phyloP scores from a whole-genome alignment of 176 grass and related monocot genomes.

The Canna indica region DNA sequence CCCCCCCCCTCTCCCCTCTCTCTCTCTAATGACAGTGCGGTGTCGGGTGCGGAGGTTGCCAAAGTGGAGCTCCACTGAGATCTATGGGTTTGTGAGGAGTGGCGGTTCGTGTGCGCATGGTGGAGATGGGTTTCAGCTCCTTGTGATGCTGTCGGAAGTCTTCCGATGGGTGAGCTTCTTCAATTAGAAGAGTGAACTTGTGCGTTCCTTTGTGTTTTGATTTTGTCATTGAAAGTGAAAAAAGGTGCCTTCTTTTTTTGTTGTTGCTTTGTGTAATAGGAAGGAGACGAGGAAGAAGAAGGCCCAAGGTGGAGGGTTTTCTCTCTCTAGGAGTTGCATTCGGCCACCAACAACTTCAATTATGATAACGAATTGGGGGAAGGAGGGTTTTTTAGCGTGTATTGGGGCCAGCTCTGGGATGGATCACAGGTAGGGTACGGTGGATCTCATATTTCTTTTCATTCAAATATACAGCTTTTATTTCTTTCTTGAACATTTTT shows the following conservation, averaged over 20 bases:
- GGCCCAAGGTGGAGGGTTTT: constrained; percentile 58
- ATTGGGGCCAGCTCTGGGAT: constrained; percentile 95
- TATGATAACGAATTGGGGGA: constrained; percentile 93
- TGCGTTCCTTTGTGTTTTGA: not conserved
- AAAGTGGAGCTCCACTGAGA: not conserved
- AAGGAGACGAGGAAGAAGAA: constrained; percentile 46
- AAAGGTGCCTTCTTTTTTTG: constrained; percentile 3
- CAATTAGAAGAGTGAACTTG: not conserved
- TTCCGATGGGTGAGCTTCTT: not conserved
- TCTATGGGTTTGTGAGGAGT: too few species aligned
- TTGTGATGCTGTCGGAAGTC: not conserved
- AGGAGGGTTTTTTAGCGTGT: constrained; percentile 84
- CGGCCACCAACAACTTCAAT: constrained; percentile 83
- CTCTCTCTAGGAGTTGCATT: constrained; percentile 73
- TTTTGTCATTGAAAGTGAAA: not conserved
- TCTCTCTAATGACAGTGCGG: not conserved
- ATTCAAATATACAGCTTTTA: not conserved
- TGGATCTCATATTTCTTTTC: constrained; percentile 2
- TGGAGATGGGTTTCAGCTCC: not conserved
- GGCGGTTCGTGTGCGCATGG: not conserved
- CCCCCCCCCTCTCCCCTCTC: too few species aligned
- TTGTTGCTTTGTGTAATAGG: constrained; percentile 23
- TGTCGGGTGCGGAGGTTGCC: not conserved
- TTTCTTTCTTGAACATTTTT: not conserved
- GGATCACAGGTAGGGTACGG: constrained; percentile 55